Base-by-base conservation (phyloP, 371 early-diverging fungal species). In the Rhizopus stolonifer region DNA sequence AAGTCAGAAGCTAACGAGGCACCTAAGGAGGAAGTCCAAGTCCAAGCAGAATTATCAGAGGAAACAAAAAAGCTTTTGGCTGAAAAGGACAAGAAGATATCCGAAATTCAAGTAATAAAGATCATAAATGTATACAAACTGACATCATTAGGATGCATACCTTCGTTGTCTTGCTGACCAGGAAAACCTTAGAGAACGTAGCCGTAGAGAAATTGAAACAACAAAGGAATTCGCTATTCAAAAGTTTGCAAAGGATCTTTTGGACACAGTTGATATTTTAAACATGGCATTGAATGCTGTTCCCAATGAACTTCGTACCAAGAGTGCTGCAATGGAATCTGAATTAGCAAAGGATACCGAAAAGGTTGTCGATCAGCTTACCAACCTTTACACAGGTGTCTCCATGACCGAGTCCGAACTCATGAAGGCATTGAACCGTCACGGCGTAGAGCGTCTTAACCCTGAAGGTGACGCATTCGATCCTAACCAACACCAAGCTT, bases 221-320 rank as follows among this genome's bases (percentile, higher is more conserved):
- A 82, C 92, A 34, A 82, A 87, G 46, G 81, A 85, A 21, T 96
- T 83, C 69, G 93, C 97, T 1, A 94, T 96, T 61, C 91, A 92
- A 69, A 92, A 91, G 79, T 99, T 99, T 67, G 96, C 95, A 65
- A 96, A 94, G 73, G 98, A 99, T 61, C 72, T 99, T 31, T 75
- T 99, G n/a, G 87, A 88, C 26, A 91, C 93, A 0, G 93, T 90
- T 13, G 99, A 99, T 69, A 87, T 95, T 46, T 79, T 99, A 59
- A 77, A 74, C 39, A 73, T 97, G 73, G 98, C 99, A 3, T 72
- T 99, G 45, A 75, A 82, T 23, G 74, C 91, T 26, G 92, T 92
- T 4, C 91, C 93, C 14, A 64, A 64, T 25, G 61, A 63, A 13
- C 44, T 72, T 31, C 71, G 69, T 52, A 44, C 56, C 49, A 69